Conservation (phyloP, 2,329 filamentous ascomycete species). For the Pyricularia sp. region DNA sequence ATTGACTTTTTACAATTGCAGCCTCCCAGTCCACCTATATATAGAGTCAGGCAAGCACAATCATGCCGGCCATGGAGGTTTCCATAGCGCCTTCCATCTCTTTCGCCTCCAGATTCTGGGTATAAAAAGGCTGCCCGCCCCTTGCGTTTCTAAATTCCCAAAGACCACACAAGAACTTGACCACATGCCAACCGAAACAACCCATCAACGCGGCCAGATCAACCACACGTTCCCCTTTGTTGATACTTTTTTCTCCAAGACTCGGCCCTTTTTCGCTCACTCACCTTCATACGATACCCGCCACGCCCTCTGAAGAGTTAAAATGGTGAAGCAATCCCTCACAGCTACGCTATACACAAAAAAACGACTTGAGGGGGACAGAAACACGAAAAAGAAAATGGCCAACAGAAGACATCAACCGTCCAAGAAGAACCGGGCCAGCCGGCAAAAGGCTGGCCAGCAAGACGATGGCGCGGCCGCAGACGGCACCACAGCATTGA, state of each 20-base stretch:
- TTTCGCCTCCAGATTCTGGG: no score
- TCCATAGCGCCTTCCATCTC: no score
- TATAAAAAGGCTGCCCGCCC: no score
- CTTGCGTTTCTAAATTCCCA: no score
- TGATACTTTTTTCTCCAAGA: background rate
- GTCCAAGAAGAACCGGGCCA: background rate
- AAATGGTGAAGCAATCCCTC: no score
- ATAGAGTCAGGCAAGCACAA: no score
- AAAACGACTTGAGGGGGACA: background rate
- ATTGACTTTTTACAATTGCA: no score
- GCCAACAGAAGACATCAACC: background rate
- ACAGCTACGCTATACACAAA: background rate
- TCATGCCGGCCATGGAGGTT: no score
- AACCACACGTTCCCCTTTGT: background rate
- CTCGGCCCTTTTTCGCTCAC: background rate
- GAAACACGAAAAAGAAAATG: background rate
- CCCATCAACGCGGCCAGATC: background rate
- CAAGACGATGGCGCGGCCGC: background rate
- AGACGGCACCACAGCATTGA: background rate
- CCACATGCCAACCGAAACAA: background rate
- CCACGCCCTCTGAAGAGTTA: no score
- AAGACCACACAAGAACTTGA: no score
- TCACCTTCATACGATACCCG: background rate
- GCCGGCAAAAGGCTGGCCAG: background rate
- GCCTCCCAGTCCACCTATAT: no score